These are phyloP conservation scores for Sporothrix brasiliensis DNA, from an alignment of 2,329 filamentous ascomycete species.

Conservation along the genomic window DNA sequence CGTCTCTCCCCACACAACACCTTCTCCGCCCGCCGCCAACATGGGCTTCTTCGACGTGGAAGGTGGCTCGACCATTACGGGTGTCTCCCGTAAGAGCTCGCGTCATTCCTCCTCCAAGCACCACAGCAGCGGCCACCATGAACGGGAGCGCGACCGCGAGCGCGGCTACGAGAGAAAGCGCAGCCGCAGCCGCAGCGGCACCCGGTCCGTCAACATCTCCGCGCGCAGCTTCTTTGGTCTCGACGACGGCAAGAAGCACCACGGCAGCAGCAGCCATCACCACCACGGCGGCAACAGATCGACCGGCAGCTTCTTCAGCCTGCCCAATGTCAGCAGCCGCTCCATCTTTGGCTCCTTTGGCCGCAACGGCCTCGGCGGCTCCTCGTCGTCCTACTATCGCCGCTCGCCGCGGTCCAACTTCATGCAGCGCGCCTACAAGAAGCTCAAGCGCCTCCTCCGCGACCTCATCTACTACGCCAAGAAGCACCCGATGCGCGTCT, in stretches of 20 bases:
- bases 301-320: conserved; percentile 50
- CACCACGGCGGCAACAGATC: conserved; percentile 45
- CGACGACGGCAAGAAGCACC: conserved; percentile 24
- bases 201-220: conserved; percentile 32
- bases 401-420: conserved; percentile 81
- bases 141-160: conserved; percentile 32
- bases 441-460: conserved; percentile 76
- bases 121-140: conserved; percentile 30
- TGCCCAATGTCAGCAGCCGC: conserved; percentile 50
- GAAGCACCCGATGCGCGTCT: conserved; percentile 82
- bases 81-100: conserved; percentile 34
- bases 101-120: conserved; percentile 38
- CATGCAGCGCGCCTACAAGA: conserved; percentile 70
- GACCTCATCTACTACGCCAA: conserved; percentile 81
- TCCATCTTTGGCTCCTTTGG: conserved; percentile 50
- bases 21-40: neutral
- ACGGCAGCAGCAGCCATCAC: conserved; percentile 42
- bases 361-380: conserved; percentile 30
- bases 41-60: conserved; percentile 46
- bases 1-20: neutral
- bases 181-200: conserved; percentile 42
- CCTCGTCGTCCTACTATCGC: conserved; percentile 67
- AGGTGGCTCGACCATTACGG: conserved; percentile 41
- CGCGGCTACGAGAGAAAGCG: conserved; percentile 40
- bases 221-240: conserved; percentile 35